Evolutionary conservation across 2,329 filamentous ascomycete species (phyloP).

Genomic region (Ceratocystis ficicola): DNA sequence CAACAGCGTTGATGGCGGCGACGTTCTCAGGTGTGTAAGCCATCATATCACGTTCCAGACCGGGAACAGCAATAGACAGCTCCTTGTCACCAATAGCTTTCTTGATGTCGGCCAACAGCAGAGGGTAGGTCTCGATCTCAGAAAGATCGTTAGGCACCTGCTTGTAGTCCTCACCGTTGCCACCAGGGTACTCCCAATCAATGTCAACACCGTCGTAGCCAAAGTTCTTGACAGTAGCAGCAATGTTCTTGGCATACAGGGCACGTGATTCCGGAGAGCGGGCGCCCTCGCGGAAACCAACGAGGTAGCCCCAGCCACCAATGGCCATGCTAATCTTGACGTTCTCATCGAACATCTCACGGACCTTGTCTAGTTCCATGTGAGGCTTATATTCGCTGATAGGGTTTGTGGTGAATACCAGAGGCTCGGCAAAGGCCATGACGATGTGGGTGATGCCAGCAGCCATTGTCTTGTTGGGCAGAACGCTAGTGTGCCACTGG

Average conservation of each 20-base stretch:
- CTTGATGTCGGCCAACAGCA: no score
- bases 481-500: no score
- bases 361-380: not conserved
- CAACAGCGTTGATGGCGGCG: slow-evolving; percentile 43
- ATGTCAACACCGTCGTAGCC: slow-evolving; percentile 46
- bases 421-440: no score
- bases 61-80: slow-evolving; percentile 56
- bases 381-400: no score
- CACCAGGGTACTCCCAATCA: no score
- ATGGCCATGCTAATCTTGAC: slow-evolving; percentile 59
- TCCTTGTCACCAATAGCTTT: slow-evolving; percentile 50
- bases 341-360: slow-evolving; percentile 34
- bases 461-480: no score
- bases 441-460: no score
- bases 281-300: slow-evolving; percentile 48
- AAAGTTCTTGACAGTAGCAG: slow-evolving; percentile 46
- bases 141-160: no score
- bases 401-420: no score
- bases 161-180: no score
- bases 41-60: slow-evolving; percentile 52
- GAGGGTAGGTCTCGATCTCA: no score
- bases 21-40: slow-evolving; percentile 50
- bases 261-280: slow-evolving; percentile 39
- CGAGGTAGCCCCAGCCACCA: slow-evolving; percentile 61
- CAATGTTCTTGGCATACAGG: slow-evolving; percentile 52